Evolutionary conservation across 225 moss, liverwort and hornwort species (phyloP).

Genomic region (Takakia lepidozioides): DNA sequence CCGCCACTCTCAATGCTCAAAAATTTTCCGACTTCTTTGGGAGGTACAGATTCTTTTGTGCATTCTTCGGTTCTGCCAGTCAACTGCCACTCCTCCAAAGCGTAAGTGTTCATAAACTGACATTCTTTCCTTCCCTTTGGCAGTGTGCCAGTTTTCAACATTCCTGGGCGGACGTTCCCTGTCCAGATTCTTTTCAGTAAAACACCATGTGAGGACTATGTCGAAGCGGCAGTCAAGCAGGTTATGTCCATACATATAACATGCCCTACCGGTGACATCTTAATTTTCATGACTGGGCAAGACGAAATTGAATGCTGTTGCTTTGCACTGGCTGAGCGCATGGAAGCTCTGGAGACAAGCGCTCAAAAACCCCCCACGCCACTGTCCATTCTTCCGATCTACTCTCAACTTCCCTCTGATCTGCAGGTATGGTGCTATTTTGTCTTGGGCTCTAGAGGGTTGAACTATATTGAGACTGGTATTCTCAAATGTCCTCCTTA

Average conservation of each 20-base stretch:
- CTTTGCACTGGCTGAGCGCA: slow-evolving; percentile 89
- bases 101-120: too few relatives aligned
- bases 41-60: slow-evolving; percentile 46
- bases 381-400: slow-evolving; percentile 89
- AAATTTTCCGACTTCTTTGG: slow-evolving; percentile 96
- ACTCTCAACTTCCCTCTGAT: slow-evolving; percentile 94
- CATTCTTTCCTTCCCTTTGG: slow-evolving; percentile 6
- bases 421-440: slow-evolving; percentile 34
- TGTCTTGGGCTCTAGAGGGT: too few relatives aligned
- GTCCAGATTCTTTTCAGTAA: slow-evolving; percentile 91
- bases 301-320: slow-evolving; percentile 99
- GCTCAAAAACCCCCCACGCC: slow-evolving; percentile 62
- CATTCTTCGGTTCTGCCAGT: too few relatives aligned
- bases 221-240: slow-evolving; percentile 96
- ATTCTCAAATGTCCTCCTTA: too few relatives aligned
- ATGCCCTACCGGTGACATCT: slow-evolving; percentile 87
- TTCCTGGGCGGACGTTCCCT: slow-evolving; percentile 96
- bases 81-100: not conserved
- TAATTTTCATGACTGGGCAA: slow-evolving; percentile 99
- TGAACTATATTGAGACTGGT: too few relatives aligned
- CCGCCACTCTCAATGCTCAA: slow-evolving; percentile 92
- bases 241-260: slow-evolving; percentile 99
- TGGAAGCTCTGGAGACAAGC: slow-evolving; percentile 79
- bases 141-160: slow-evolving; percentile 93
- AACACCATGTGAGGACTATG: slow-evolving; percentile 97